phyloP scores from a whole-genome alignment of 2,329 filamentous ascomycete species.

The Pseudogymnoascus sp. region DNA sequence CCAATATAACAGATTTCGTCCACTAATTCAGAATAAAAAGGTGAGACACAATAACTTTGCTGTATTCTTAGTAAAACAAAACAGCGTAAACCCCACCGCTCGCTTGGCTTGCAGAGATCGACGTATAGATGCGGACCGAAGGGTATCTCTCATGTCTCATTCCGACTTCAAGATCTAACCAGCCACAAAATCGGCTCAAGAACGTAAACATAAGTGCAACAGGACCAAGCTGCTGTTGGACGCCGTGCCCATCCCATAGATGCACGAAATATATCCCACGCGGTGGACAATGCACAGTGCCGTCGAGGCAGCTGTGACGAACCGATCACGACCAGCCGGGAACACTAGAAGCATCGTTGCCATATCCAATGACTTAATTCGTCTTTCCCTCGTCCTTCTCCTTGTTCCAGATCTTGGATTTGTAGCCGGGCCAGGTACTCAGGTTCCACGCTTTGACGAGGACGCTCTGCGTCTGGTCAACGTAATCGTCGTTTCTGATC shows the following conservation, averaged over 20 bases:
- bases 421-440: slow-evolving; percentile 31
- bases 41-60: not conserved
- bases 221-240: not conserved
- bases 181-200: slow-evolving; percentile 10
- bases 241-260: not conserved
- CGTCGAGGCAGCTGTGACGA: not conserved
- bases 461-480: slow-evolving; percentile 66
- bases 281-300: not conserved
- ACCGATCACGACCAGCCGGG: not conserved
- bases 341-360: not conserved
- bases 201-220: not conserved
- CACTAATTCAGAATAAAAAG: not conserved
- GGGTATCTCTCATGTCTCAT: not conserved
- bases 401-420: slow-evolving; percentile 34
- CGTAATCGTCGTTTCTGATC: slow-evolving; percentile 61
- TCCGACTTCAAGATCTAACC: not conserved
- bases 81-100: not conserved
- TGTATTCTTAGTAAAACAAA: not conserved
- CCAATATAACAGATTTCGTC: not conserved
- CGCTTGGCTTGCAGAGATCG: not conserved
- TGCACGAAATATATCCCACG: not conserved
- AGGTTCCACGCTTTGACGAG: slow-evolving; percentile 63
- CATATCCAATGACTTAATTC: slow-evolving; percentile 22
- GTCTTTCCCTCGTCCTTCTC: slow-evolving; percentile 28
- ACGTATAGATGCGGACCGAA: not conserved